Evolutionary conservation across 108 stramenopile species (phyloP).

Genomic region (Cyclotella cryptica): DNA sequence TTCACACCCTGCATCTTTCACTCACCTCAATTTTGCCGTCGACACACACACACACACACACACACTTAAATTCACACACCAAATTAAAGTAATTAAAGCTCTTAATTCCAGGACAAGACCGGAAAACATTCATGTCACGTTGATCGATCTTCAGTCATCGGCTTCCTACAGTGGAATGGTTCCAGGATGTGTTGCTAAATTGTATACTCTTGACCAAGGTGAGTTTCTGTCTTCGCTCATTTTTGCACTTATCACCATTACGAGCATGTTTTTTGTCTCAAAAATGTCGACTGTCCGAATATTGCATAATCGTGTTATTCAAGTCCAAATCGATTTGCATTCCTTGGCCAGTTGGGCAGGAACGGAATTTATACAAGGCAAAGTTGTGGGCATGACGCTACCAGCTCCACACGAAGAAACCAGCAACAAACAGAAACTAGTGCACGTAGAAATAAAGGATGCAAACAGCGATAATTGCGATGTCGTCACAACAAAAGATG

Average conservation of each 20-base stretch:
- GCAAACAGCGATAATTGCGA: slow-evolving; percentile 12
- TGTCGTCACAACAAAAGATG: slow-evolving; percentile 8
- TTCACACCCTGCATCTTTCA: background rate
- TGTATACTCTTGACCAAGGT: slow-evolving; percentile 66
- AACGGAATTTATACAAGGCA: slow-evolving; percentile 70
- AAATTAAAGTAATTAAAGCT: slow-evolving; percentile 83
- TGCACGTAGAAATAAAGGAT: slow-evolving; percentile 34
- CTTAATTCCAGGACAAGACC: slow-evolving; percentile 70
- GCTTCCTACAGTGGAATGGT: slow-evolving; percentile 98
- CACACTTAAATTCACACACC: background rate
- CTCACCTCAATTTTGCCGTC: background rate
- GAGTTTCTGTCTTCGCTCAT: background rate
- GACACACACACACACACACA: too few species aligned
- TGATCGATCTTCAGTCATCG: slow-evolving; percentile 85
- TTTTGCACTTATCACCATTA: too few species aligned
- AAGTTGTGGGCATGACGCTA: slow-evolving; percentile 64
- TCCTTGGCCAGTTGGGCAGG: slow-evolving; percentile 76
- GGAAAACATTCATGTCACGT: slow-evolving; percentile 75
- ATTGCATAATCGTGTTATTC: background rate
- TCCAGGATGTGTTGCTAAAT: slow-evolving; percentile 89
- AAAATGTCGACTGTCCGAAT: background rate
- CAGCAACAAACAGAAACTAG: slow-evolving; percentile 26
- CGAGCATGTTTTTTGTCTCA: background rate
- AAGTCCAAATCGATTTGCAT: slow-evolving; percentile 66
- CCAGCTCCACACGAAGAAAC: background rate